A percentile compares a stretch with the other conserved stretches of the same genome.
phyloP scores from a whole-genome alignment of 2,329 filamentous ascomycete species.

The Cladophialophora exuberans region DNA sequence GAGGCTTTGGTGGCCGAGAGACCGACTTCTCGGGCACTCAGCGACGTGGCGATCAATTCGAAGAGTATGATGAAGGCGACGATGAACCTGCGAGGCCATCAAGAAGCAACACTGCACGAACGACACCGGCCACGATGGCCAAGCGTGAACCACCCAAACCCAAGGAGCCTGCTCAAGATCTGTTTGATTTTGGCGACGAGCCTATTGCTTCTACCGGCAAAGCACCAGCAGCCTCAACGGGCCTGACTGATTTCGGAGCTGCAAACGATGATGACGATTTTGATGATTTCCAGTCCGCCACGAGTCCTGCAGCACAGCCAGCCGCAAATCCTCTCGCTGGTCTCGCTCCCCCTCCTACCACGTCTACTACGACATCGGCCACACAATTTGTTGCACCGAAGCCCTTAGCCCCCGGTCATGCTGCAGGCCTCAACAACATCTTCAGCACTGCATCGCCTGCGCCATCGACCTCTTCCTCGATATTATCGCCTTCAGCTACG shows the following conservation, averaged over 20 bases:
- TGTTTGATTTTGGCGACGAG: slow-evolving; percentile 88
- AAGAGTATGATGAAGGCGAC: slow-evolving; percentile 96
- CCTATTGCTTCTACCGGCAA: slow-evolving; percentile 54
- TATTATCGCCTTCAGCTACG: slow-evolving; percentile 66
- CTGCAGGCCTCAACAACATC: slow-evolving; percentile 78
- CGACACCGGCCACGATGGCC: slow-evolving; percentile 36
- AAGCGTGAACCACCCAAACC: slow-evolving; percentile 58
- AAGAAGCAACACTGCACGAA: slow-evolving; percentile 23
- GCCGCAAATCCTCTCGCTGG: slow-evolving; percentile 42
- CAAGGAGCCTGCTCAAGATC: slow-evolving; percentile 87
- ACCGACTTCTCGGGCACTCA: slow-evolving; percentile 71
- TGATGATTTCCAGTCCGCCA: slow-evolving; percentile 93
- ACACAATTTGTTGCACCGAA: slow-evolving; percentile 80
- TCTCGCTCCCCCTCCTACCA: slow-evolving; percentile 51
- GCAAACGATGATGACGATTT: slow-evolving; percentile 80
- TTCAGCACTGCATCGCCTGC: slow-evolving; percentile 67
- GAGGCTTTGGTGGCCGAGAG: slow-evolving; percentile 81
- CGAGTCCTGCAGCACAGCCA: slow-evolving; percentile 56
- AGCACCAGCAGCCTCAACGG: slow-evolving; percentile 47
- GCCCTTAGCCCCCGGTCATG: slow-evolving; percentile 81
- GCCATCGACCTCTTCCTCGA: slow-evolving; percentile 48
- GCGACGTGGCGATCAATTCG: slow-evolving; percentile 73
- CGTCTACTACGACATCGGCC: slow-evolving; percentile 51
- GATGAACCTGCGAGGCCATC: slow-evolving; percentile 58
- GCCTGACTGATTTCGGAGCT: slow-evolving; percentile 45